Base-by-base conservation (phyloP, 192 early-diverging fungal genomes). In the Coemansia sp. region DNA sequence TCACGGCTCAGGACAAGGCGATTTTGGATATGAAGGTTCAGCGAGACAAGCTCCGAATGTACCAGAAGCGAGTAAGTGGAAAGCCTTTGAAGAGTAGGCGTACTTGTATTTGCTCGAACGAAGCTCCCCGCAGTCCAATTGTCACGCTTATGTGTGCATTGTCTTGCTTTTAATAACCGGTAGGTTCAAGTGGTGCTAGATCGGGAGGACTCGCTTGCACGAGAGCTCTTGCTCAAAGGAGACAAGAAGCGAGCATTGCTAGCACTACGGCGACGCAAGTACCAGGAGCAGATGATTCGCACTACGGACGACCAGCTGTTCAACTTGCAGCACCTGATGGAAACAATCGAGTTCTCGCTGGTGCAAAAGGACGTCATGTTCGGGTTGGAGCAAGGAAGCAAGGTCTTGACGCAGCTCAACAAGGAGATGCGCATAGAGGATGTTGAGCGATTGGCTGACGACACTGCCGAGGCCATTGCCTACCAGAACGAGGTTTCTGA, bases 21-120 rank as follows among this genome's bases (percentile, higher is more conserved):
- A 93, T 99, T 54, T 86, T 97, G 35, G 94, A 99, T 74, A 89
- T 99, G 61, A 98, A 98, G 65, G 85, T 94, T 14, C 98, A 99
- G 77, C 85, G 96, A 40, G 98, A 99, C 81, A 94, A 93, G 71
- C 79, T 99, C 3, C 93, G 89, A 62, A 88, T 94, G 74, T 98
- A 97, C 65, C 91, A 95, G 53, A 95, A 93, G 78, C 89, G 92
- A 84, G 93, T 94, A 85, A 37, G 73, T 32, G 49, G 24, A 20
- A 17, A 5, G 32, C 8, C 32, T 35, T 35, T 35, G 32, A 35
- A 35, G 32, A n/a, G 47, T 22, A 38, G 47, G 45, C 15, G 14
- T 2, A 25, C 25, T 22, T 27, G 22, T 38, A 29, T 22, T 15
- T 15, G 47, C 47, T 4, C 25, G 14, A 24, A 12, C 47, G 24